Evolutionary conservation across 148 eudicot species (phyloP).

Genomic region (Bassia scoparia): DNA sequence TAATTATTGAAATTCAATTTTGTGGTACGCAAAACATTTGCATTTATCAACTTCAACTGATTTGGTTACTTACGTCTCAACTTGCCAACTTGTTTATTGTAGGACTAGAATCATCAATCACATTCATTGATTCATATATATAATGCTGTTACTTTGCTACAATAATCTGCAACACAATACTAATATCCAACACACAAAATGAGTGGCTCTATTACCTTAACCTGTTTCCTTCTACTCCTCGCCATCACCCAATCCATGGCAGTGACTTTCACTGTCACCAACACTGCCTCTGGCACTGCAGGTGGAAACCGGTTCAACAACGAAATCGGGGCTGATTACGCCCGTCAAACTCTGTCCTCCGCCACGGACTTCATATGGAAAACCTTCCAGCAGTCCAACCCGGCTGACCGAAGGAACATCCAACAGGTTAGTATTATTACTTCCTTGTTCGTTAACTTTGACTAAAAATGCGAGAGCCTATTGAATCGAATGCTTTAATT

Average conservation of each 20-base stretch:
- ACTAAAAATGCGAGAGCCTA: no score
- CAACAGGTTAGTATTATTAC: constrained; percentile 22
- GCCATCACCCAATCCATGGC: constrained; percentile 16
- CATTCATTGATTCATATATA: no score
- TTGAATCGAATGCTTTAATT: no score
- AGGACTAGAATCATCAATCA: no score
- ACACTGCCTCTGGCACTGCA: constrained; percentile 29
- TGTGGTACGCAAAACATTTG: no score
- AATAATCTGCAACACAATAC: not conserved
- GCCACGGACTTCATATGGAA: constrained; percentile 47
- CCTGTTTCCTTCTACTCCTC: constrained; percentile 13
- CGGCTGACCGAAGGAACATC: constrained; percentile 23
- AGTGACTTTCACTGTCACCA: constrained; percentile 32
- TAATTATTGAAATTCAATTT: no score
- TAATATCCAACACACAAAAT: not conserved
- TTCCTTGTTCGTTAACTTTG: no score
- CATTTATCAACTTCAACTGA: not conserved
- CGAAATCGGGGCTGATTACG: constrained; percentile 34
- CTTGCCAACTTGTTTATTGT: no score
- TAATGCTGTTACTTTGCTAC: no score
- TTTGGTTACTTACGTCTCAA: no score
- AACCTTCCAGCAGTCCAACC: constrained; percentile 32
- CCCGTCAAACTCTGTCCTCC: constrained; percentile 24
- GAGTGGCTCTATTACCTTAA: not conserved
- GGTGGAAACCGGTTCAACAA: constrained; percentile 41